Evolutionary conservation across 495 filamentous ascomycete species (phyloP).

Genomic region (Darksidea phi): DNA sequence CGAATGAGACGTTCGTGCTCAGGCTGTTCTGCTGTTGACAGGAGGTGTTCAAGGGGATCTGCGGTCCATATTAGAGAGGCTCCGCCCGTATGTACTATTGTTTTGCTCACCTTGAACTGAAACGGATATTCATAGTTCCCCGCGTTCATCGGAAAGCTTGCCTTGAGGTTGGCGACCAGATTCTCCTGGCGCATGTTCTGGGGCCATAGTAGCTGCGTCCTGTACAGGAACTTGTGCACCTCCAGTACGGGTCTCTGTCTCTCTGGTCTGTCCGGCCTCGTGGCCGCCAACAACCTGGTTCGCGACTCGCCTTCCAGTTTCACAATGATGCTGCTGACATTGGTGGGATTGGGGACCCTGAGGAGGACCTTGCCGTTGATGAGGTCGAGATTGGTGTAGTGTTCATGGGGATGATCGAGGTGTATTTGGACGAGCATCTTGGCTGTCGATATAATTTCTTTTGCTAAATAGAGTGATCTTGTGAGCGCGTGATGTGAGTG

Average conservation of each 20-base stretch:
- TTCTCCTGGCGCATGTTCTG: constrained; percentile 51
- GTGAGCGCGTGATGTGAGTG: not conserved
- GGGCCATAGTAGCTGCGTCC: constrained; percentile 63
- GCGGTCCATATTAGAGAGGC: constrained; percentile 30
- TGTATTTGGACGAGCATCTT: constrained; percentile 74
- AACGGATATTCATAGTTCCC: constrained; percentile 90
- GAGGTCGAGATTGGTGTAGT: constrained; percentile 88
- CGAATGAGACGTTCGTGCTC: constrained; percentile 56
- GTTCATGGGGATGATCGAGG: constrained; percentile 68
- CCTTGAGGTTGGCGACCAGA: constrained; percentile 45
- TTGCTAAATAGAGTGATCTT: not conserved
- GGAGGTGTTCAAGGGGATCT: constrained; percentile 83
- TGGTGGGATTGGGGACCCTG: constrained; percentile 59
- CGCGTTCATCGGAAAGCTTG: constrained; percentile 61
- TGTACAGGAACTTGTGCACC: constrained; percentile 76
- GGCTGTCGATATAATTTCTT: not conserved
- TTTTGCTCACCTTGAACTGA: constrained; percentile 65
- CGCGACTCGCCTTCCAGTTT: constrained; percentile 91
- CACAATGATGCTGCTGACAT: constrained; percentile 75
- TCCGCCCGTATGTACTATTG: constrained; percentile 3
- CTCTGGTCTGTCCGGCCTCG: constrained; percentile 49
- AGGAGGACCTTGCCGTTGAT: constrained; percentile 70
- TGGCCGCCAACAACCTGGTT: constrained; percentile 56
- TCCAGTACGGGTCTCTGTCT: constrained; percentile 63
- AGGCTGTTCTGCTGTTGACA: constrained; percentile 65